Percentiles rank a stretch among this genome's conserved stretches.
Conservation (phyloP, 257 asterid species). For the Solanum corneliomulleri region DNA sequence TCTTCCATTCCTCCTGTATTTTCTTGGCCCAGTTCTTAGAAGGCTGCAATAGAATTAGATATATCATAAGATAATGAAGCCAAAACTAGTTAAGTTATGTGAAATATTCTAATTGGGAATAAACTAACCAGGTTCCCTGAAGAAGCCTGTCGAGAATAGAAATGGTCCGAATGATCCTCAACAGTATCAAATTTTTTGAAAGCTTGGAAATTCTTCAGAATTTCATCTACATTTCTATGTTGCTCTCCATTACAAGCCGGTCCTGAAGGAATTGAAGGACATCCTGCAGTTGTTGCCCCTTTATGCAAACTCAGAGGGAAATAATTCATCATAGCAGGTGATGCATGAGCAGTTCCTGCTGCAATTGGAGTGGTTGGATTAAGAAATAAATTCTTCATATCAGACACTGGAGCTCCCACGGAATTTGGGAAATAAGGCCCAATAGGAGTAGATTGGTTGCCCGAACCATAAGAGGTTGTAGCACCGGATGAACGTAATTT, state of each 20-base stretch:
- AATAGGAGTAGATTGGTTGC: background rate
- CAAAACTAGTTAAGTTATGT: background rate
- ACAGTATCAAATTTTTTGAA: slow-evolving; percentile 72
- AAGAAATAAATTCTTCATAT: slow-evolving; percentile 11
- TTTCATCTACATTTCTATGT: slow-evolving; percentile 29
- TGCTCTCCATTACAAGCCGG: slow-evolving; percentile 8
- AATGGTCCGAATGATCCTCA: slow-evolving; percentile 60
- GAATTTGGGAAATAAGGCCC: background rate
- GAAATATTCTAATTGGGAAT: background rate
- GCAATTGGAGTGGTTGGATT: slow-evolving; percentile 1
- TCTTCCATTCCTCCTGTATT: slow-evolving; percentile 93
- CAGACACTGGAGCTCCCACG: slow-evolving; percentile 1
- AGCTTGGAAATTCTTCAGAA: slow-evolving; percentile 22
- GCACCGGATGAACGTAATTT: background rate
- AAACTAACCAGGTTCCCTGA: slow-evolving; percentile 38
- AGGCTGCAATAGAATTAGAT: slow-evolving; percentile 28
- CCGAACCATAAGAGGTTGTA: background rate
- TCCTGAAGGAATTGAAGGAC: slow-evolving; percentile 6
- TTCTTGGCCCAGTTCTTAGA: slow-evolving; percentile 72
- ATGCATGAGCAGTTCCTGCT: background rate
- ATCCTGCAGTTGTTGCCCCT: slow-evolving; percentile 16
- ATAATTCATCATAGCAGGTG: slow-evolving; percentile 6
- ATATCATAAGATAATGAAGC: background rate
- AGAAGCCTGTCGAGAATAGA: slow-evolving; percentile 24
- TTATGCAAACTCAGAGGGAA: slow-evolving; percentile 9